Evolutionary conservation across 371 early-diverging fungal species (phyloP).

Genomic region (Mucor saturninus): DNA sequence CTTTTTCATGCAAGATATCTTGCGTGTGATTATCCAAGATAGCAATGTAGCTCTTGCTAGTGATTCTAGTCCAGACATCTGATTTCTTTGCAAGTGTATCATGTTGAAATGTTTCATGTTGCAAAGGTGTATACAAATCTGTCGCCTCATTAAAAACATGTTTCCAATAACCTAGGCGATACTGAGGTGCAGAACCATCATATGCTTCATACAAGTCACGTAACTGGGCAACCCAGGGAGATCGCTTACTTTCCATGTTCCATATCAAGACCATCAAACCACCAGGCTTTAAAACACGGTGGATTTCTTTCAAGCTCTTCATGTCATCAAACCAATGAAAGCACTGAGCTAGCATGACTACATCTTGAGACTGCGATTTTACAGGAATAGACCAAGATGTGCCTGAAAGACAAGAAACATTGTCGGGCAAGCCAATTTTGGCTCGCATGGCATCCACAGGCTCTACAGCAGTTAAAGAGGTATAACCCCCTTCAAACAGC

Average conservation of each 20-base stretch:
- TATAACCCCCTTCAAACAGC: conserved; percentile 25
- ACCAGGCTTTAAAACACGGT: conserved; percentile 52
- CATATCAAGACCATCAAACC: conserved; percentile 52
- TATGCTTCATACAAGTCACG: conserved; percentile 39
- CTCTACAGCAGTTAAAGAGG: conserved; percentile 49
- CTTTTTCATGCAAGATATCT: conserved; percentile 24
- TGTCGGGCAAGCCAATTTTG: conserved; percentile 25
- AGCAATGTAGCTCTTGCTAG: conserved; percentile 53
- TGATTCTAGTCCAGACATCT: conserved; percentile 39
- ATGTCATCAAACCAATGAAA: conserved; percentile 65
- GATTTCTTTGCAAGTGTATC: conserved; percentile 23
- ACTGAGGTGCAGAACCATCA: conserved; percentile 44
- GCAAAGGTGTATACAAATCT: conserved; percentile 32
- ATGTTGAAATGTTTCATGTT: conserved; percentile 27
- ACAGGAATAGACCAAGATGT: conserved; percentile 54
- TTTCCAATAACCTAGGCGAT: conserved; percentile 43
- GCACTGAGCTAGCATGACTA: conserved; percentile 56
- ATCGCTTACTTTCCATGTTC: conserved; percentile 54
- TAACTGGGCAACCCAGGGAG: conserved; percentile 43
- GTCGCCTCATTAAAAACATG: conserved; percentile 39
- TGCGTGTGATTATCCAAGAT: conserved; percentile 29
- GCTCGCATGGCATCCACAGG: conserved; percentile 54
- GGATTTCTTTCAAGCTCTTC: conserved; percentile 48
- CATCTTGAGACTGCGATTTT: conserved; percentile 41
- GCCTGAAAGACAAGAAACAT: conserved; percentile 38